Conservation (phyloP, 2,329 filamentous ascomycete species). For the Ascomycota sp. region DNA sequence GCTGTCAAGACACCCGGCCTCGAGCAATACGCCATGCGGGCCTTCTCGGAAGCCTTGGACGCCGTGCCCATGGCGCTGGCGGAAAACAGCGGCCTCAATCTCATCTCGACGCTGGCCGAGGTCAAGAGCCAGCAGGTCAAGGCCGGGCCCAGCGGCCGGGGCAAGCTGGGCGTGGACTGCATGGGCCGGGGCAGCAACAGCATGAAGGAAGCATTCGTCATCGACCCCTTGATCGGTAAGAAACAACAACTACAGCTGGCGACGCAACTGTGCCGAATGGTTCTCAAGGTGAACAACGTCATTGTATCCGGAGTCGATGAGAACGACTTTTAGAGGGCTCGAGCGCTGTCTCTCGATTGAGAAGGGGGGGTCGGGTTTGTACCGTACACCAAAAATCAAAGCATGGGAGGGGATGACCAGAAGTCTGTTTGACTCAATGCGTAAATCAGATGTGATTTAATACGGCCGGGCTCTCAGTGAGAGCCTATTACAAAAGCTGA, state of each 20-base stretch:
- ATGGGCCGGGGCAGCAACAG: constrained; percentile 91
- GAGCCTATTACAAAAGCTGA: no score
- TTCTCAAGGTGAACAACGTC: constrained; percentile 92
- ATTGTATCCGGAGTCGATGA: constrained; percentile 79
- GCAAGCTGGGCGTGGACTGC: constrained; percentile 82
- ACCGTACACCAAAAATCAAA: no score
- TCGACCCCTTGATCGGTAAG: constrained; percentile 96
- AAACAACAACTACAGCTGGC: constrained; percentile 90
- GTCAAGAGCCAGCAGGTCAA: constrained; percentile 95
- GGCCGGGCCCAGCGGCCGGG: constrained; percentile 27
- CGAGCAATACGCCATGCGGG: constrained; percentile 97
- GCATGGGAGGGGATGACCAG: not conserved
- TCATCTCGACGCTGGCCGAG: constrained; percentile 83
- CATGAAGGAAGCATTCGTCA: constrained; percentile 96
- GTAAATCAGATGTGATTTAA: no score
- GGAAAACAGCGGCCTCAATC: constrained; percentile 90
- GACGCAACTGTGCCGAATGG: constrained; percentile 95
- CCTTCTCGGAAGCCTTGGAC: constrained; percentile 88
- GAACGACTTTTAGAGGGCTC: constrained; percentile 69
- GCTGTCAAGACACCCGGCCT: constrained; percentile 90
- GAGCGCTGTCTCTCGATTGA: no score
- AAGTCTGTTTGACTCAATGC: no score
- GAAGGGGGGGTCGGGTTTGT: constrained; percentile 5
- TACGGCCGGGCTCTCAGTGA: no score
- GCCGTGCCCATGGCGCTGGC: constrained; percentile 86